phyloP scores from a whole-genome alignment of 2,329 filamentous ascomycete species.

The Xylariaceae sp. region DNA sequence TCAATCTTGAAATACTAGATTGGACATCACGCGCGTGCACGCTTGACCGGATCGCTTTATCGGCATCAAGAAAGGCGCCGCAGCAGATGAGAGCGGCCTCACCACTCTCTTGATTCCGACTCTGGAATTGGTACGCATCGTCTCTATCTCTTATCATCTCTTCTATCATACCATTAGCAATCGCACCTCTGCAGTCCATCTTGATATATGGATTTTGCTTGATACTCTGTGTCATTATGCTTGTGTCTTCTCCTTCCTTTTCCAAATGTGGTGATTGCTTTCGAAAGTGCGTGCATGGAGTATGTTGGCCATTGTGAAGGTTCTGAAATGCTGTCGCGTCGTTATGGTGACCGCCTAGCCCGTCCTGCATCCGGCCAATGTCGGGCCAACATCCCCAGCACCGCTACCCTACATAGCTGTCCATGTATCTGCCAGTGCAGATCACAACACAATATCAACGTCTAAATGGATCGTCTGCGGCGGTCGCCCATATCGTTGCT shows the following conservation, averaged over 20 bases:
- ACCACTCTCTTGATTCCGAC: slow-evolving; percentile 9
- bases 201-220: slow-evolving; percentile 2
- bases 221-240: not conserved
- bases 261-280: slow-evolving; percentile 17
- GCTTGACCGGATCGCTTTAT: slow-evolving; percentile 10
- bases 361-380: not conserved
- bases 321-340: slow-evolving; percentile 25
- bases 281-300: slow-evolving; percentile 28
- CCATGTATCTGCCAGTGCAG: slow-evolving; percentile 4
- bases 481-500: not conserved
- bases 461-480: slow-evolving; percentile 1
- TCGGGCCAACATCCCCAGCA: not conserved
- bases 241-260: not conserved
- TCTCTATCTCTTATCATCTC: not conserved
- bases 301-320: slow-evolving; percentile 23
- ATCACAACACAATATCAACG: not conserved
- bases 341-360: slow-evolving; percentile 15
- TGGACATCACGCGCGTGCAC: slow-evolving; percentile 3
- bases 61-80: slow-evolving; percentile 9
- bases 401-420: not conserved
- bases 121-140: slow-evolving; percentile 24
- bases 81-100: slow-evolving; percentile 7
- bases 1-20: slow-evolving; percentile 28
- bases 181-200: not conserved
- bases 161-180: slow-evolving; percentile 4